A percentile compares a stretch with the other conserved stretches of the same genome.
Evolutionary conservation across 2,329 filamentous ascomycete species (phyloP).

Genomic region (Karstenula rhodostoma): DNA sequence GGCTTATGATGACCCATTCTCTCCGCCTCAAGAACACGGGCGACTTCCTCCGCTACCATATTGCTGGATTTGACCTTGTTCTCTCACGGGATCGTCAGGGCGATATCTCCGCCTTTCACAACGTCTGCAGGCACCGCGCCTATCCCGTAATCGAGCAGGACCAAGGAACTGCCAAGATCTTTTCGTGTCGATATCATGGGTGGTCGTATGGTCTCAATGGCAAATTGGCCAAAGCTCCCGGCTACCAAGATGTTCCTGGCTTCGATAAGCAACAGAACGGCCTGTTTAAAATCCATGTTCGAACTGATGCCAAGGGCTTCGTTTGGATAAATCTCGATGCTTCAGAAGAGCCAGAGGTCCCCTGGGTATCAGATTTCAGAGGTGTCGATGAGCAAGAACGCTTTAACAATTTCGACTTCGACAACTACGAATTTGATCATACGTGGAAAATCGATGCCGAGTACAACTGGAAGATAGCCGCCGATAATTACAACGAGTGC

Average conservation of each 20-base stretch:
- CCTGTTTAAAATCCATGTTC: constrained; percentile 35
- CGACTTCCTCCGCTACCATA: constrained; percentile 24
- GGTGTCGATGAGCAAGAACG: constrained; percentile 22
- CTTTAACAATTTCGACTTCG: constrained; percentile 18
- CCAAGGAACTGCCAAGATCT: constrained; percentile 39
- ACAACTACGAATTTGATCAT: constrained; percentile 24
- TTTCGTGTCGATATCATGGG: constrained; percentile 53
- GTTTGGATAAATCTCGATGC: constrained; percentile 39
- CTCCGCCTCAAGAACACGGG: constrained; percentile 27
- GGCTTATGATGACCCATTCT: constrained; percentile 46
- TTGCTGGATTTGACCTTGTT: constrained; percentile 24
- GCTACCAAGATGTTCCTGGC: constrained; percentile 45
- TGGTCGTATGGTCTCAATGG: constrained; percentile 53
- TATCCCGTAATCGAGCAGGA: constrained; percentile 33
- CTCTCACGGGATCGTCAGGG: constrained; percentile 21
- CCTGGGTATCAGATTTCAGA: constrained; percentile 21
- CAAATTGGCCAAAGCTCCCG: constrained; percentile 50
- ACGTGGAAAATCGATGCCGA: constrained; percentile 23
- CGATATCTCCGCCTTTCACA: constrained; percentile 46
- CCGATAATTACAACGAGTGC: constrained; percentile 71
- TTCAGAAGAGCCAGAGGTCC: constrained; percentile 18
- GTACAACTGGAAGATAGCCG: constrained; percentile 28
- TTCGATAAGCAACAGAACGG: constrained; percentile 48
- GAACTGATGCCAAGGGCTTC: constrained; percentile 30
- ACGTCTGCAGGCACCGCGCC: constrained; percentile 52